These are phyloP conservation scores for Suillus subalutaceus DNA, from an alignment of 768 basidiomycete species.

Conservation along the genomic window DNA sequence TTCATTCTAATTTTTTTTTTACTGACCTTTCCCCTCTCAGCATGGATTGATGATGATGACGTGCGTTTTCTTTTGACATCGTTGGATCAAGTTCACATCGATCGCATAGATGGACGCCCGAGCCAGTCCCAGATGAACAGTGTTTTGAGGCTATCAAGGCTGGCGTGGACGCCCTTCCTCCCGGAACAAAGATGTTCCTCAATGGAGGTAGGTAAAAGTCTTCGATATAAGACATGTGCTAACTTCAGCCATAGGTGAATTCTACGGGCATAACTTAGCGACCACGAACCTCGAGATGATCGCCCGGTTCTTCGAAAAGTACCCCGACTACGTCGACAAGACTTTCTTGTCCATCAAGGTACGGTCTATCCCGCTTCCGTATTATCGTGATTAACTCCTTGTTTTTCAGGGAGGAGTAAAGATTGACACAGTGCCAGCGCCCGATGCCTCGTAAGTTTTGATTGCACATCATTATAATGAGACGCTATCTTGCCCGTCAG, in stretches of 20 bases:
- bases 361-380: background rate
- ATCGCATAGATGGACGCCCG: constrained; percentile 43
- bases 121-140: constrained; percentile 54
- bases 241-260: constrained; percentile 42
- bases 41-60: constrained; percentile 62
- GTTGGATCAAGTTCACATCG: background rate
- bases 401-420: constrained; percentile 24
- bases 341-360: constrained; percentile 41
- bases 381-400: background rate
- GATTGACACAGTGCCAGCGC: background rate
- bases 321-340: constrained; percentile 38
- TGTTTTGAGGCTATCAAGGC: constrained; percentile 65
- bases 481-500: constrained; percentile 21
- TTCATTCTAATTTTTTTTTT: background rate
- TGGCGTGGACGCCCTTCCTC: constrained; percentile 44
- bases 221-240: background rate
- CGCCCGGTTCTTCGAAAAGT: constrained; percentile 49
- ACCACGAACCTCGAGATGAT: constrained; percentile 54
- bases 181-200: constrained; percentile 50
- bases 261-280: constrained; percentile 51
- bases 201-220: constrained; percentile 44
- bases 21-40: constrained; percentile 5
- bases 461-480: background rate
- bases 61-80: constrained; percentile 25
- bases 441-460: constrained; percentile 20